These are phyloP conservation scores for Prunus salicina DNA, from an alignment of 306 rosid genomes.

Conservation along the genomic window DNA sequence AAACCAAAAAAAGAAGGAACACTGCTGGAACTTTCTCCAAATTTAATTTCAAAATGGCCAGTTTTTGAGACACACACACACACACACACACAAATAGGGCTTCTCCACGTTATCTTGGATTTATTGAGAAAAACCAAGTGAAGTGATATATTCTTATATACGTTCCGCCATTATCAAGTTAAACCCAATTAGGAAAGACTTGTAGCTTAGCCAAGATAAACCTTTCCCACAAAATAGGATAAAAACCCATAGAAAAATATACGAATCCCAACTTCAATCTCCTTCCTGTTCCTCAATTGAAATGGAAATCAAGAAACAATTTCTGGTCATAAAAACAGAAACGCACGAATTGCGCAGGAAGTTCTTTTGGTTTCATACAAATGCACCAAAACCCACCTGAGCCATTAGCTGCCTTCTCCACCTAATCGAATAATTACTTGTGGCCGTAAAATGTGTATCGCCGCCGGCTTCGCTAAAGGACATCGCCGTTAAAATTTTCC, in stretches of 20 bases:
- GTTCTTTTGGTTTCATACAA: neutral
- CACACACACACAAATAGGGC: rapidly evolving
- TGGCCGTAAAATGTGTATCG: slow-evolving; percentile 11
- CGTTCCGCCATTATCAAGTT: neutral
- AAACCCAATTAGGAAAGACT: neutral
- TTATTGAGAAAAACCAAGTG: neutral
- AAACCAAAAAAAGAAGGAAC: neutral
- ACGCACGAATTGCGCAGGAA: no score
- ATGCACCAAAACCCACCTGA: slow-evolving; percentile 45
- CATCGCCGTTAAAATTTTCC: slow-evolving; percentile 84
- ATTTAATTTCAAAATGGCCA: neutral
- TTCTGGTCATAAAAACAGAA: no score
- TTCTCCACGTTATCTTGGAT: neutral
- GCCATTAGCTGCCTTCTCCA: slow-evolving; percentile 64
- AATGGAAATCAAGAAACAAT: no score
- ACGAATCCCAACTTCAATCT: neutral
- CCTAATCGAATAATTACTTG: slow-evolving; percentile 38
- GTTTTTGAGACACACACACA: neutral
- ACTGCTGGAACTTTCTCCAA: neutral
- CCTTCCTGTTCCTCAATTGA: neutral
- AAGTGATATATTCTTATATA: neutral
- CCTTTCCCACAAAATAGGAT: neutral
- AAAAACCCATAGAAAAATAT: neutral
- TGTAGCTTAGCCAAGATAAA: neutral
- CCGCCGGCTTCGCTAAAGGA: slow-evolving; percentile 71